A percentile compares a stretch with the other conserved stretches of the same genome.
Conservation (phyloP, 805 yeast species). For the Saturnispora ahearnii region DNA sequence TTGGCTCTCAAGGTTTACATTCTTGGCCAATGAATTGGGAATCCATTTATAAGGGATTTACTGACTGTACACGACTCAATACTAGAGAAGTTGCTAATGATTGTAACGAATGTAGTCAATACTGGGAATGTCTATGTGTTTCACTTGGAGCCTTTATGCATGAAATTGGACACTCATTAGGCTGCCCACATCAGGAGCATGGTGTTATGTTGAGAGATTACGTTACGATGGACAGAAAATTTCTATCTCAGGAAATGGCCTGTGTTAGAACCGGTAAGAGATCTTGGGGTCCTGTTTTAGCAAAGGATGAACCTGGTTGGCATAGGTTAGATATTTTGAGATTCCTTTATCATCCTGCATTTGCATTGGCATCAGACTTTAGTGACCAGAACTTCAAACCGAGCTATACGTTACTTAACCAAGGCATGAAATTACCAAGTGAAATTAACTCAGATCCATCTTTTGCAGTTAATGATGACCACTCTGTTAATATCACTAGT, state of each 20-base stretch:
- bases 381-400: slow-evolving; percentile 34
- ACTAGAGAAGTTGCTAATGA: slow-evolving; percentile 83
- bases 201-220: slow-evolving; percentile 92
- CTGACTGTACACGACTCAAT: slow-evolving; percentile 60
- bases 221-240: slow-evolving; percentile 69
- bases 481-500: slow-evolving; percentile 39
- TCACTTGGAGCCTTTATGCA: slow-evolving; percentile 93
- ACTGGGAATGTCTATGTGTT: slow-evolving; percentile 83
- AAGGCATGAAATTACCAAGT: slow-evolving; percentile 26
- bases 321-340: slow-evolving; percentile 70
- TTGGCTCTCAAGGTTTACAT: slow-evolving; percentile 87
- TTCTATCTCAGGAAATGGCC: slow-evolving; percentile 58
- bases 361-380: slow-evolving; percentile 58
- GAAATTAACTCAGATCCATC: slow-evolving; percentile 34
- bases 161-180: slow-evolving; percentile 85
- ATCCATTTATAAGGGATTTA: slow-evolving; percentile 54
- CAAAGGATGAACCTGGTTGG: slow-evolving; percentile 77
- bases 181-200: slow-evolving; percentile 83
- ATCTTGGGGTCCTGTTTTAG: slow-evolving; percentile 42
- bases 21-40: slow-evolving; percentile 89
- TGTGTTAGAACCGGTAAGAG: slow-evolving; percentile 43
- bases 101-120: slow-evolving; percentile 68
- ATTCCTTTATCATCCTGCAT: slow-evolving; percentile 74
- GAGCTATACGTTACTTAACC: slow-evolving; percentile 18
- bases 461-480: slow-evolving; percentile 38